Conservation (phyloP, 2,329 filamentous ascomycete genomes). For the Cladosporium oxysporum region DNA sequence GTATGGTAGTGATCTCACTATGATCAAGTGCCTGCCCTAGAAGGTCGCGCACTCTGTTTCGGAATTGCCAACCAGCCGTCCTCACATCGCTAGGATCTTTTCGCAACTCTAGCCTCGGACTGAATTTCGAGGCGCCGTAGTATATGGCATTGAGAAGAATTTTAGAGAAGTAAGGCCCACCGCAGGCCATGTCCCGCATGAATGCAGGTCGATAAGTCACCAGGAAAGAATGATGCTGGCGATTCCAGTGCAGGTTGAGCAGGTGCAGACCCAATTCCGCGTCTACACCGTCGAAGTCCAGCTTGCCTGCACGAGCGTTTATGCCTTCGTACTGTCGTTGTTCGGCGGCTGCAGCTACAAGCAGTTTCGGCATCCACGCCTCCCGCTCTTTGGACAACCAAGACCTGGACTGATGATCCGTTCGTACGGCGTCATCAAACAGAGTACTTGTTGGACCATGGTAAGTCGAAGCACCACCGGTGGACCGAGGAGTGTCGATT, state of each 20-base stretch:
- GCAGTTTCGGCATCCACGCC: conserved; percentile 40
- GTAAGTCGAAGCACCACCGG: conserved; percentile 44
- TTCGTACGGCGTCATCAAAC: conserved; percentile 44
- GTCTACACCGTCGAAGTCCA: conserved; percentile 59
- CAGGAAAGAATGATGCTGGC: conserved; percentile 29
- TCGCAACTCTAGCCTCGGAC: conserved; percentile 7
- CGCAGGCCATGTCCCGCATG: conserved; percentile 26
- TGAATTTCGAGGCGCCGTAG: conserved; percentile 16
- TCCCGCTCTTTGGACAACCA: conserved; percentile 28
- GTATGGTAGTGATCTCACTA: conserved; percentile 11
- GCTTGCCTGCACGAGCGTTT: conserved; percentile 47
- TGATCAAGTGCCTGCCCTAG: conserved; percentile 15
- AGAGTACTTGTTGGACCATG: conserved; percentile 54
- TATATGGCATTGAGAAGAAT: conserved; percentile 18
- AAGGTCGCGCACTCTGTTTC: conserved; percentile 10
- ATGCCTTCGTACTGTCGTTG: conserved; percentile 55
- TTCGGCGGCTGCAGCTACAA: conserved; percentile 49
- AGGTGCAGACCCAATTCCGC: conserved; percentile 56
- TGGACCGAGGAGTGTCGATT: conserved; percentile 22
- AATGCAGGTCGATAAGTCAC: conserved; percentile 29
- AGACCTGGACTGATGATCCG: conserved; percentile 18
- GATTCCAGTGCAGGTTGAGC: conserved; percentile 47
- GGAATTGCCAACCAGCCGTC: conserved; percentile 16
- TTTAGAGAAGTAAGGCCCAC: conserved; percentile 16
- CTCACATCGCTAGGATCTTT: conserved; percentile 12